phyloP scores from a whole-genome alignment of 1,284 basidiomycete species.

The Termitomyces sp. region DNA sequence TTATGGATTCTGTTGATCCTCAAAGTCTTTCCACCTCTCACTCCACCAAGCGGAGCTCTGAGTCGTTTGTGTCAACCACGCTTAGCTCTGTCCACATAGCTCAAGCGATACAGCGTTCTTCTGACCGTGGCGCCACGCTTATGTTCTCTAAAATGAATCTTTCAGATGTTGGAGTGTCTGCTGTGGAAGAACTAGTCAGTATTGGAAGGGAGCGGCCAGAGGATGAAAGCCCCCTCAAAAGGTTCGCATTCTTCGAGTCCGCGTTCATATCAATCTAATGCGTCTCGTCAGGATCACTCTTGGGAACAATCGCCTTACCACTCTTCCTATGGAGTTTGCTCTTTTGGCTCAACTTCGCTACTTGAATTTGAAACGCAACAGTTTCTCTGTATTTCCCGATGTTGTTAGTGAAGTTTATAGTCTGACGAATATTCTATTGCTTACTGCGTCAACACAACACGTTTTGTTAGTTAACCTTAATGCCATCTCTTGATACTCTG shows the following conservation, averaged over 20 bases:
- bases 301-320: conserved; percentile 78
- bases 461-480: conserved; percentile 64
- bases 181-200: conserved; percentile 67
- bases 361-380: conserved; percentile 89
- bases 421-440: not conserved
- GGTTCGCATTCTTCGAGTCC: conserved; percentile 42
- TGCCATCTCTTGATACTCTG: conserved; percentile 89
- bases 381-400: conserved; percentile 78
- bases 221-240: conserved; percentile 58
- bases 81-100: conserved; percentile 55
- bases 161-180: conserved; percentile 68
- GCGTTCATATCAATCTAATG: not conserved
- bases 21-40: conserved; percentile 19
- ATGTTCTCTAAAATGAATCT: conserved; percentile 77
- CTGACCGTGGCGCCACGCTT: conserved; percentile 77
- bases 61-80: conserved; percentile 27
- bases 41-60: conserved; percentile 13
- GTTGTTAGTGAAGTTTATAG: conserved; percentile 59
- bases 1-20: conserved; percentile 26
- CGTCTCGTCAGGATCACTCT: conserved; percentile 67
- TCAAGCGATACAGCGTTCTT: conserved; percentile 63
- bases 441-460: conserved; percentile 6
- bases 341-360: conserved; percentile 80
- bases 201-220: conserved; percentile 50
- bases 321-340: conserved; percentile 77